phyloP scores from a whole-genome alignment of 345 rosid genomes.

The Trapa bicornis region DNA sequence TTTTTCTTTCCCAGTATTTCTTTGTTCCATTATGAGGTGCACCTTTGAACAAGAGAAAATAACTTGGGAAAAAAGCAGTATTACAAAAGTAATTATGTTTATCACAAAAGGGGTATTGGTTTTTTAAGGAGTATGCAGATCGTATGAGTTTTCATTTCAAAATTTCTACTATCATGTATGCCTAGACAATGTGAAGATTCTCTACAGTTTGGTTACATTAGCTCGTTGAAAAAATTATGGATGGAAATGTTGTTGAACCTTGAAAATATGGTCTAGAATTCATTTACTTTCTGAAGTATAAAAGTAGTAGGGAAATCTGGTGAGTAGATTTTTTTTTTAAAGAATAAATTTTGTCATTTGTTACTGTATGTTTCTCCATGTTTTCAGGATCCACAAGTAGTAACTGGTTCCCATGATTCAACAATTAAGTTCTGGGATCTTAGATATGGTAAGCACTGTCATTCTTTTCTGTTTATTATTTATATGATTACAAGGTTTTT shows the following conservation, averaged over 20 bases:
- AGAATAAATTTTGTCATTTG: slow-evolving; percentile 8
- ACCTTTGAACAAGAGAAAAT: not conserved
- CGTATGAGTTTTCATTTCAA: not conserved
- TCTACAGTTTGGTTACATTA: not conserved
- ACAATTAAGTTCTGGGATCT: slow-evolving; percentile 99
- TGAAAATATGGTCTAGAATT: no score
- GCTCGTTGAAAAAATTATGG: not conserved
- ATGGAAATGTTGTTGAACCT: no score
- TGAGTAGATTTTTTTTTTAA: slow-evolving; percentile 2
- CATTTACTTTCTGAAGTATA: no score
- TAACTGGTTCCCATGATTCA: slow-evolving; percentile 92
- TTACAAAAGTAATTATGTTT: not conserved
- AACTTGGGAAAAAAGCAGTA: not conserved
- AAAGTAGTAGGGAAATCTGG: no score
- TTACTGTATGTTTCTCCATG: slow-evolving; percentile 2
- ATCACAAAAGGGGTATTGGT: not conserved
- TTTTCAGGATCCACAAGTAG: slow-evolving; percentile 94
- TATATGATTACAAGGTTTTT: not conserved
- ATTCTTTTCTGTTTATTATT: not conserved
- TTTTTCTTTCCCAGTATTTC: not conserved
- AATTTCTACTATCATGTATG: not conserved
- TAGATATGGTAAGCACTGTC: slow-evolving; percentile 53
- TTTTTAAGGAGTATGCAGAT: not conserved
- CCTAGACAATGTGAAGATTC: no score
- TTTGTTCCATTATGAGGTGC: not conserved